A percentile compares a stretch with the other conserved stretches of the same genome.
Evolutionary conservation across 1,284 basidiomycete species (phyloP).

Genomic region (Ganoderma sinense): DNA sequence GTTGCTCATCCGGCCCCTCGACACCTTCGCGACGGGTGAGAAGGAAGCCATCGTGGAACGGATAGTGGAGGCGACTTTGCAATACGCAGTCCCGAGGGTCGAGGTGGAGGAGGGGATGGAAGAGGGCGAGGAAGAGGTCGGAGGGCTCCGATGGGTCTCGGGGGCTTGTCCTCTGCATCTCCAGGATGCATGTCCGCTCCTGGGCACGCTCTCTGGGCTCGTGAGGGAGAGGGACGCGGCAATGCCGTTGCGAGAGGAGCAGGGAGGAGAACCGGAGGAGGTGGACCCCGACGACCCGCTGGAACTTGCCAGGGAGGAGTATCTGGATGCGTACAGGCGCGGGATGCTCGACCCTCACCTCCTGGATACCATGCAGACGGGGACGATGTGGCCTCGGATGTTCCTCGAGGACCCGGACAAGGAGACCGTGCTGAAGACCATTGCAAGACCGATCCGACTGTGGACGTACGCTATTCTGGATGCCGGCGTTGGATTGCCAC

Average conservation of each 20-base stretch:
- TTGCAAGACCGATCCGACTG: conserved; percentile 67
- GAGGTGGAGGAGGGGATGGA: conserved; percentile 47
- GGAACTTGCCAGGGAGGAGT: conserved; percentile 51
- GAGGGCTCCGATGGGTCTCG: conserved; percentile 49
- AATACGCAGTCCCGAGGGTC: conserved; percentile 72
- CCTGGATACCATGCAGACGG: conserved; percentile 66
- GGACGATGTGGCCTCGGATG: conserved; percentile 71
- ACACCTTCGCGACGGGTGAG: conserved; percentile 64
- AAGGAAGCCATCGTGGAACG: conserved; percentile 69
- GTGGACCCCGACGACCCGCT: conserved; percentile 36
- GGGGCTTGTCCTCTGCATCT: conserved; percentile 66
- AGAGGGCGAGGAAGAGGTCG: background rate
- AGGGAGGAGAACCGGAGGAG: conserved; percentile 33
- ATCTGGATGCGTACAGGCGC: conserved; percentile 67
- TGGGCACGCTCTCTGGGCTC: conserved; percentile 57
- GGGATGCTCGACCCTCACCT: conserved; percentile 65
- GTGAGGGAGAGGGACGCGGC: background rate
- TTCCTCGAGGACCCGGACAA: conserved; percentile 82
- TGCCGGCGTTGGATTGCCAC: conserved; percentile 66
- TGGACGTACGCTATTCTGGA: conserved; percentile 77
- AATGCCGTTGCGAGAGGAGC: background rate
- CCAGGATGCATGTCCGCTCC: conserved; percentile 59
- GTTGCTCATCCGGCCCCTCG: conserved; percentile 58
- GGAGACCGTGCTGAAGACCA: conserved; percentile 65
- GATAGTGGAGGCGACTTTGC: conserved; percentile 75